Evolutionary conservation across 768 basidiomycete genomes (phyloP), one percentile per base, ranked within the genome.

Genomic region (Coprinopsis marcescibilis): DNA sequence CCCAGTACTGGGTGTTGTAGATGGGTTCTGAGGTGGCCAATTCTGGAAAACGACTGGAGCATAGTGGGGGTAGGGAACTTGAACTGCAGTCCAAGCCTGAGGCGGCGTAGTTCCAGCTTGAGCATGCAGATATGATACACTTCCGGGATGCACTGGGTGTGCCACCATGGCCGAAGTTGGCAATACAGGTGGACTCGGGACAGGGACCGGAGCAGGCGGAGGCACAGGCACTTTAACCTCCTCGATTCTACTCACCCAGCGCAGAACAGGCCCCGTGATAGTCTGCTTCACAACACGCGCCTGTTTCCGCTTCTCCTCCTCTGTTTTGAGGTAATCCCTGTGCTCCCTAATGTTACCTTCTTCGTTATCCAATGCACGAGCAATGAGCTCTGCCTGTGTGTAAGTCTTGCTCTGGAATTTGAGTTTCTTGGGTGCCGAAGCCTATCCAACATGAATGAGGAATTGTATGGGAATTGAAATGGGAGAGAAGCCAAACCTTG

Each of bases 341-440:
- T 93, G 87, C 38, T 89, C 82, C 4, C 73, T 71, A 17, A 83
- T 80, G 59, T 94, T 94, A 0, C 83, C 81, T 62, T 91, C 90
- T 62, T 93, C 91, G 43, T 82, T 89, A 55, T 91, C 87, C 14
- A 93, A 76, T 0, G 91, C 91, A 5, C 78, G 78, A 2, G 80
- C 81, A 47, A 94, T 85, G 6, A 93, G 75, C 55, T 93, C 87
- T n/a, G 78, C 85, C 57, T 94, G 91, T 0, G 89, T 89, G 35
- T 72, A 75, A 4, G 67, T 61, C 24, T 72, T 80, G 19, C 66
- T 70, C 45, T 69, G 71, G 2, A 63, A 61, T 57, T 80, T 85
- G 5, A 64, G 58, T 55, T 82, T 84, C 65, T 81, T 88, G 1
- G 83, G 78, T 27, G 71, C 68, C 0, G 81, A 69, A 11, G 80